Evolutionary conservation across 352 stramenopile species (phyloP), one percentile per base, ranked within the genome.

Genomic region (Phytopythium helicoides): DNA sequence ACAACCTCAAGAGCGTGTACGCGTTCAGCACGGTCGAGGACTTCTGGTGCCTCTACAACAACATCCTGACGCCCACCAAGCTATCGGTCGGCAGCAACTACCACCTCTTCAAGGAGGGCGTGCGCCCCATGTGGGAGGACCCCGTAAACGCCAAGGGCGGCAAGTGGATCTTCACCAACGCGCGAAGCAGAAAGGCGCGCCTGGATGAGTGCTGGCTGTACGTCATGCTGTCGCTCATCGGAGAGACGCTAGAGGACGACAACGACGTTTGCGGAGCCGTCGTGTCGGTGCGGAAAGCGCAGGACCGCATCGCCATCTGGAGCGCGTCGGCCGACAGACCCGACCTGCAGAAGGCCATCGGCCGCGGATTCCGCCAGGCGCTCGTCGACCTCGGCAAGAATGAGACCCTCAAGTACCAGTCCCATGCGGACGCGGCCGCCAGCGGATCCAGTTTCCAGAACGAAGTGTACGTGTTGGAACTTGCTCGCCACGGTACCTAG

Each of bases 51-150:
- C 57, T 94, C 44, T 98, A 97, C 80, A 98, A 98, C 84, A 98
- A 98, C 73, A 80, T 98, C n/a, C 64, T 96, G 52, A 76, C 86
- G 50, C 81, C 90, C 40, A 95, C 78, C 41, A 86, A 95, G 63
- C 78, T 98, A 33, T 73, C 85, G 41, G 73, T 93, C 14, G 87
- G 89, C 63, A 97, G 87, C 64, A 98, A 99, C 83, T 99, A 98
- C 73, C 95, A 98, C 66, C 77, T 99, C 58, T 99, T 99, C 68
- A 97, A 97, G 68, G 80, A 98, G 41, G 95, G 95, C 42, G 92
- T 98, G 39, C 82, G 94, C 49, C 96, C 96, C 21, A 98, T 98
- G 89, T 99, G 96, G 96, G 96, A 99, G 75, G 95, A 99, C 68
- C 81, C 87, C 21, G 76, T 86, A 36, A 98, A 98, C 70, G 82